phyloP scores from a whole-genome alignment of 2,329 filamentous ascomycete genomes.

The Phyllosticta ampelicida region DNA sequence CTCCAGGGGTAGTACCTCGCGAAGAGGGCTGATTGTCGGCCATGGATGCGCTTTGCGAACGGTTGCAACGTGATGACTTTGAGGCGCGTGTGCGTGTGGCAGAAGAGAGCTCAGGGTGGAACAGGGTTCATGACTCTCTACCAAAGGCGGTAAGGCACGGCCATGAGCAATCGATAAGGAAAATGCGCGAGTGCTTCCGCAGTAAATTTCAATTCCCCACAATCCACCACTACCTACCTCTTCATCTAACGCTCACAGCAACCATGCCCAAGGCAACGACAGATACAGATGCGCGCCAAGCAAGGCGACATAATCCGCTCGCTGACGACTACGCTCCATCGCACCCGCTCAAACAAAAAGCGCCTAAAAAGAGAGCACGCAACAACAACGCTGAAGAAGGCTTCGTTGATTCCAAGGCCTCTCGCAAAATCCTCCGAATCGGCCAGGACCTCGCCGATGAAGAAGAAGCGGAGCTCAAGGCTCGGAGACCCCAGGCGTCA shows the following conservation, averaged over 20 bases:
- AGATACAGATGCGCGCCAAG: slow-evolving; percentile 43
- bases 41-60: slow-evolving; percentile 17
- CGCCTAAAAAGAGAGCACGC: slow-evolving; percentile 48
- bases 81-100: not conserved
- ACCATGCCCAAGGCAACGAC: slow-evolving; percentile 69
- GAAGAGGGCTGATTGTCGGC: slow-evolving; percentile 24
- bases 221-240: not conserved
- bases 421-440: slow-evolving; percentile 77
- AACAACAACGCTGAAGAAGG: slow-evolving; percentile 51
- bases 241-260: not conserved
- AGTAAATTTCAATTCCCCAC: slow-evolving; percentile 9
- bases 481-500: slow-evolving; percentile 30
- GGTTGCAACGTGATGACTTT: not conserved
- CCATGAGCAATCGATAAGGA: not conserved
- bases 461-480: slow-evolving; percentile 47
- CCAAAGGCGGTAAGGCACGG: not conserved
- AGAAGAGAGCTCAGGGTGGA: not conserved
- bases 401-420: slow-evolving; percentile 81
- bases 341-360: slow-evolving; percentile 59
- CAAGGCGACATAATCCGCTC: slow-evolving; percentile 77
- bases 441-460: slow-evolving; percentile 83
- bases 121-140: not conserved
- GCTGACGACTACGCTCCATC: slow-evolving; percentile 73
- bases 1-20: slow-evolving; percentile 26
- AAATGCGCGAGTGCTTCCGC: not conserved